Evolutionary conservation across 305 asterid genomes (phyloP), one percentile per base, ranked within the genome.

Genomic region (Fraxinus greggii): DNA sequence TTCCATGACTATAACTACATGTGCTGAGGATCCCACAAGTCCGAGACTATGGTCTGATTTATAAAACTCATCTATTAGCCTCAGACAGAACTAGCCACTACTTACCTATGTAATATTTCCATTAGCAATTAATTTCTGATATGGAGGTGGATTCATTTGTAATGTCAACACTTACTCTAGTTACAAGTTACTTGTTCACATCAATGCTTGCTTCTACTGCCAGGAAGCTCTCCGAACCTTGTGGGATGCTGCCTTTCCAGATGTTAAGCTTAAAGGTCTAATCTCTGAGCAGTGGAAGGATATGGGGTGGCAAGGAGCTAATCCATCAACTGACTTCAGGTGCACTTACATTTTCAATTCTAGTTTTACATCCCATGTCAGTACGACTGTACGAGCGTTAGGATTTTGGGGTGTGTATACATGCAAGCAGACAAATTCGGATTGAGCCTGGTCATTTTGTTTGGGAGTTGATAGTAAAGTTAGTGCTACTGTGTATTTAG

Each of bases 291-390:
- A 94, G 84, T 96, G 99, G 99, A 96, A 96, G 83, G 98, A 94
- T 59, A 96, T 94, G 99, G 98, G 99, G 51, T 96, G 99, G 98
- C 98, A 96, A 89, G 99, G 99, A 80, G 77, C 92, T 56, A 93
- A 96, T 81, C 99, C 99, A 8, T 90, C 99, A 2, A 96, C 99
- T 4, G 98, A 94, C 87, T 96, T 96, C 90, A 93, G 99, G 99
- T 96, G 70, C 86, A 65, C 6, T 40, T 84, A 1, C 38, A 2
- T 56, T 33, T 32, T 74, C 40, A 21, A 35, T 35, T 13, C 78
- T 61, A 32, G 33, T 70, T 81, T 48, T 36, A 4, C 24, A 31
- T 70, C 36, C 26, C 51, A 7, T 75, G 5, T 12, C 3, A 2
- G 72, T 28, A 67, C 8, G 17, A 31, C 3, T 1, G 72, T 28